Base-by-base conservation (phyloP, 2,329 filamentous ascomycete genomes). In the Fusarium sp. region DNA sequence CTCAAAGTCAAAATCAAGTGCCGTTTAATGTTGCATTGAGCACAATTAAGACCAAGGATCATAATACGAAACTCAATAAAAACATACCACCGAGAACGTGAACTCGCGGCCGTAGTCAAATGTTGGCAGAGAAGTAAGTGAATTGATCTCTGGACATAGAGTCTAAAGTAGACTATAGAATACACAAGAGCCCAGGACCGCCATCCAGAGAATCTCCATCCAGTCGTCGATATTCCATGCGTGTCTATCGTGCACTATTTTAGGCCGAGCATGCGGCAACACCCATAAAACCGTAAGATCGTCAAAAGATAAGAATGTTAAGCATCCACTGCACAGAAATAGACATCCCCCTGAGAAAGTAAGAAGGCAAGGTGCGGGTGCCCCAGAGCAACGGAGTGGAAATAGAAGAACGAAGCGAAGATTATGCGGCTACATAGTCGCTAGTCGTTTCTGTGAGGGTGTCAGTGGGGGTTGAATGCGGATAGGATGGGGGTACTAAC, bases 271-370 rank as follows among this genome's bases (percentile, higher is more conserved):
- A 39, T 15, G 31, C 51, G 65, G 57, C 61, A 73, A 41, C 30
- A 60, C 58, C 70, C 70, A 63, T 73, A 53, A 79, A 33, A 35
- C 50, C 67, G 38, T 70, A 65, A 70, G 51, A 71, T 68, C 68
- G 47, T 70, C 26, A 63, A 48, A 63, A 48, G 39, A n/a, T 58
- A 53, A 63, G 28, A 68, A 62, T 39, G 44, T 54, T 56, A 67
- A 68, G 42, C 22, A 38, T 53, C 70, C 66, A 65, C 30, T 42
- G 66, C 61, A 41, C 45, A 58, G 38, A 57, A 55, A 51, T 30
- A 63, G 70, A 44, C 70, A 54, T 38, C 63, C 70, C 57, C 54
- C 70, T 54, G 35, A 70, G 65, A 64, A 73, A 50, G 53, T 53
- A 70, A 58, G 60, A 64, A 73, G 44, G 33, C 16, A 62, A 58